A percentile compares a stretch with the other conserved stretches of the same genome.
phyloP scores from a whole-genome alignment of 805 yeast genomes.

The Debaryomyces maramus region DNA sequence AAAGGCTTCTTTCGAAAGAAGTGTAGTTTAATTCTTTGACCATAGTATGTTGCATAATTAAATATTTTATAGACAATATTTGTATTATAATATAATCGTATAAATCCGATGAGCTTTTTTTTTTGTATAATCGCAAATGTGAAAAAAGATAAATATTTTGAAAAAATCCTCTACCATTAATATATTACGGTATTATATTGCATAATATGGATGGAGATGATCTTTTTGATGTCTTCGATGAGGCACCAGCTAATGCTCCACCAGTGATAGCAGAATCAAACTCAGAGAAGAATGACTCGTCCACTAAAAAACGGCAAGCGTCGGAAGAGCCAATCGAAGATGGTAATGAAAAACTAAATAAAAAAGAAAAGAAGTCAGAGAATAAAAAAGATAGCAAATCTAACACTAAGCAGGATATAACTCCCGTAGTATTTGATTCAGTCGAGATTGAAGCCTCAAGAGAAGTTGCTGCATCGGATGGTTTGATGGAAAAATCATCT shows the following conservation, averaged over 20 bases:
- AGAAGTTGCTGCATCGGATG: constrained; percentile 81
- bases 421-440: constrained; percentile 81
- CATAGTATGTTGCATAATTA: not conserved
- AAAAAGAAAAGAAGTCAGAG: constrained; percentile 13
- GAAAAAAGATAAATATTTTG: not conserved
- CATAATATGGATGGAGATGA: constrained; percentile 50
- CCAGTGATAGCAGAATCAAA: constrained; percentile 16
- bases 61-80: not conserved
- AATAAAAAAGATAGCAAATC: constrained; percentile 19
- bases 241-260: constrained; percentile 45
- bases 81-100: not conserved
- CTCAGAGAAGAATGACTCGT: constrained; percentile 9
- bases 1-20: not conserved
- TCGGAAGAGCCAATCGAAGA: constrained; percentile 20
- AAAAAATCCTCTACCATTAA: not conserved
- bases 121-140: constrained; percentile 1
- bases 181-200: not conserved
- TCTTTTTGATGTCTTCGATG: constrained; percentile 62
- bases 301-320: constrained; percentile 16
- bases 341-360: constrained; percentile 22
- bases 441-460: constrained; percentile 87
- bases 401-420: constrained; percentile 42
- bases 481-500: constrained; percentile 44
- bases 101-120: constrained; percentile 4
- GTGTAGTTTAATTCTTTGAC: not conserved